These are phyloP conservation scores for Claviceps quebecensis DNA, from an alignment of 2,329 filamentous ascomycete genomes.

Conservation along the genomic window DNA sequence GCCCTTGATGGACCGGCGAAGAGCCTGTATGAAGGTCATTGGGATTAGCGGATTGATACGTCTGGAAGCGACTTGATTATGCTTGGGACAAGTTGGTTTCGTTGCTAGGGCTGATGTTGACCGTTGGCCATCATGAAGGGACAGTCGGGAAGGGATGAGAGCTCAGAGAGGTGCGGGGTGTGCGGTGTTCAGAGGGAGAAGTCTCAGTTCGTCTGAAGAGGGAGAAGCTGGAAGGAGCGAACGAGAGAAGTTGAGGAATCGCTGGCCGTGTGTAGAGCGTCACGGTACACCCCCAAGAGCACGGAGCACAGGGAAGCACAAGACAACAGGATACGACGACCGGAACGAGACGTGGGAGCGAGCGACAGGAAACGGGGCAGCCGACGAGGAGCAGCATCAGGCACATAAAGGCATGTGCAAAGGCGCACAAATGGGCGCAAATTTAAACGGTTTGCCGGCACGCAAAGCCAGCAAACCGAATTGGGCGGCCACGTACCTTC, in stretches of 20 bases:
- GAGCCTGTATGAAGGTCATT: conserved; percentile 44
- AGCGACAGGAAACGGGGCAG: background rate
- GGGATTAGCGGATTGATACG: conserved; percentile 21
- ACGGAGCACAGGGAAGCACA: background rate
- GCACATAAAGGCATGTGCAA: background rate
- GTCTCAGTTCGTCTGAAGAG: background rate
- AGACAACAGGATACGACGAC: background rate
- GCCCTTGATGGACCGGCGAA: conserved; percentile 81
- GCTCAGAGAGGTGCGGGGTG: background rate
- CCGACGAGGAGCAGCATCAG: background rate
- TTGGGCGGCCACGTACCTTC: conserved; percentile 14
- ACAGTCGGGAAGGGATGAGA: background rate
- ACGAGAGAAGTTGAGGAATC: background rate
- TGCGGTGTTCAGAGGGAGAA: background rate
- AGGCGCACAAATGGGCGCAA: background rate
- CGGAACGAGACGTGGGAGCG: background rate
- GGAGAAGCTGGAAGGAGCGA: conserved; percentile 8
- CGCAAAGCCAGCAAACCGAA: background rate
- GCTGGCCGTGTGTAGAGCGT: background rate
- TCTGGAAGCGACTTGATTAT: background rate
- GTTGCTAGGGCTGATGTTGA: background rate
- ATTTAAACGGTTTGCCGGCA: background rate
- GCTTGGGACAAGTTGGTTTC: background rate
- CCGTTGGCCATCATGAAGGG: background rate
- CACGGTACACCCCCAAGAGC: background rate